Base-by-base conservation (phyloP, 2,329 filamentous ascomycete species). In the Phyllachora maydis region DNA sequence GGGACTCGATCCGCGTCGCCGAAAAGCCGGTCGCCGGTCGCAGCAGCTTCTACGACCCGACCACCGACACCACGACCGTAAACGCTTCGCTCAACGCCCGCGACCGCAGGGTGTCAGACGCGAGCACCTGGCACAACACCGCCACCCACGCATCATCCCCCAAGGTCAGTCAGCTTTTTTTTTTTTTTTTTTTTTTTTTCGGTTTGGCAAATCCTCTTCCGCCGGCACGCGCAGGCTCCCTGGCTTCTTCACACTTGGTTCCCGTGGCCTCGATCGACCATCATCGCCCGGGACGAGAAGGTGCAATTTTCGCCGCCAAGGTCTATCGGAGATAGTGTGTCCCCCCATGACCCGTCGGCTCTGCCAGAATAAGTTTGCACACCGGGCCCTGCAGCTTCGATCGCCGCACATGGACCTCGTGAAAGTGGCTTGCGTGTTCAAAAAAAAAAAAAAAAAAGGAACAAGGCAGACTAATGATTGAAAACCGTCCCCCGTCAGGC, bases 31-130 rank as follows among this genome's bases (percentile, higher is more conserved):
- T 24, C 25, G 32, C n/a, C n/a, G n/a, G n/a, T n/a, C n/a, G n/a
- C 26, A 45, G 55, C 36, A 51, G 52, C 40, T 60, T 58, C 43
- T 64, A 64, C 46, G 59, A 64, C 34, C 58, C 58, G 10, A 53
- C 54, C 20, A 58, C 53, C 20, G 59, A 64, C 43, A 51, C 49
- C 29, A 52, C 49, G 23, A 32, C 52, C 17, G 50, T 50, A 25
- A 54, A 48, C 23, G 35, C 51, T 14, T 46, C 49, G 24, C 54
- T 49, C 31, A 50, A 46, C 30, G 54, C 56, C 38, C 54, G 50
- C 29, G 54, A 56, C 38, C 54, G 51, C 35, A 47, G 45, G 30
- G 41, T 51, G 33, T 55, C 52, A 28, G 56, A 60, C 36, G 33
- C 42, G 18, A 38, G 35, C 19, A 49, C 52, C 35, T 58, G 55